Conservation (phyloP, 1,139 yeast genomes). For the Debaryomyces subglobosus region DNA sequence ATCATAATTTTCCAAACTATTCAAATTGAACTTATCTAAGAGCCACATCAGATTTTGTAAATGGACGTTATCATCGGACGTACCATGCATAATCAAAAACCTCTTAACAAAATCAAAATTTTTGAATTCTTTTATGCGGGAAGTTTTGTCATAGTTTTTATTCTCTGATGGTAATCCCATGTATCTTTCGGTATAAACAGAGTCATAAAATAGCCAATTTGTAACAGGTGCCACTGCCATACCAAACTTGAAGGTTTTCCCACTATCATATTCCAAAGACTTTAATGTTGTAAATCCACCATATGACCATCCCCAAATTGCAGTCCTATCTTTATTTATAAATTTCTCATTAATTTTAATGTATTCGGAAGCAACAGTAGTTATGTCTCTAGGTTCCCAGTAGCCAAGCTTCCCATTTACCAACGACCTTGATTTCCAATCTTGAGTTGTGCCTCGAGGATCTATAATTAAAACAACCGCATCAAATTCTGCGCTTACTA, state of each 20-base stretch:
- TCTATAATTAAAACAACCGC: conserved; percentile 83
- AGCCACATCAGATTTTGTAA: conserved; percentile 81
- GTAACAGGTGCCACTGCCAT: conserved; percentile 85
- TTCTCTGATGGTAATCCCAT: conserved; percentile 72
- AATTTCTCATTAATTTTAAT: conserved; percentile 51
- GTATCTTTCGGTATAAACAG: conserved; percentile 86
- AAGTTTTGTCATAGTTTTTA: conserved; percentile 45
- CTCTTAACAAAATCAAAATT: conserved; percentile 55
- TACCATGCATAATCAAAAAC: conserved; percentile 88
- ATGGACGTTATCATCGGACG: conserved; percentile 97
- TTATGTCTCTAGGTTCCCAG: conserved; percentile 87
- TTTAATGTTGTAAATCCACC: conserved; percentile 79
- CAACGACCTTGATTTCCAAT: conserved; percentile 72
- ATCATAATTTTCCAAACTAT: conserved; percentile 78
- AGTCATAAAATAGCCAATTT: conserved; percentile 73
- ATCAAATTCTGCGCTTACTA: conserved; percentile 67
- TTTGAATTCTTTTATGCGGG: conserved; percentile 50
- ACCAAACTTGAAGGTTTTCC: conserved; percentile 66
- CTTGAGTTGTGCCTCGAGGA: conserved; percentile 93
- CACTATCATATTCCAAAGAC: conserved; percentile 68
- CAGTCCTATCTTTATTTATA: conserved; percentile 66
- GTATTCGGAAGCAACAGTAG: conserved; percentile 64
- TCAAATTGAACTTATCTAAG: conserved; percentile 67
- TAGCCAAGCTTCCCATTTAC: conserved; percentile 75
- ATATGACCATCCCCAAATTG: conserved; percentile 90